Percentiles rank a stretch among this genome's conserved stretches.
These are phyloP conservation scores for Teunomyces pallodes DNA, from an alignment of 805 yeast species.

Conservation along the genomic window DNA sequence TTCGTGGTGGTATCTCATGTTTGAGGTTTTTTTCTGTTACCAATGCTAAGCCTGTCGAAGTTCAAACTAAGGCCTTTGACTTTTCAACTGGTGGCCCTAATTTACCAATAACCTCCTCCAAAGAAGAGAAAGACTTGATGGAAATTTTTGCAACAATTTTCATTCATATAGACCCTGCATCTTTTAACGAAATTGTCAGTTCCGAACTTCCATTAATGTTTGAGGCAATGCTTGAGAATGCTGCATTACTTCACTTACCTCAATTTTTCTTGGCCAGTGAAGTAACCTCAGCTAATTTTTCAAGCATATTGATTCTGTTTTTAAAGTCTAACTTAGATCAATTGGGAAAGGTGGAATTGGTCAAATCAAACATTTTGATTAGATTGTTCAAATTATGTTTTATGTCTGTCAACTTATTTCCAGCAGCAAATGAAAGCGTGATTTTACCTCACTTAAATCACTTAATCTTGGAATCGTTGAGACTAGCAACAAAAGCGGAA, in stretches of 20 bases:
- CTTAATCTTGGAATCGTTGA: conserved; percentile 75
- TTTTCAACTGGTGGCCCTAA: conserved; percentile 78
- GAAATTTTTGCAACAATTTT: conserved; percentile 92
- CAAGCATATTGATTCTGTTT: conserved; percentile 77
- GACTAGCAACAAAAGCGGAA: conserved; percentile 76
- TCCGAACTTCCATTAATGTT: conserved; percentile 76
- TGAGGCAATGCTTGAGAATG: conserved; percentile 74
- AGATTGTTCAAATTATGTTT: conserved; percentile 88
- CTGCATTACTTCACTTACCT: conserved; percentile 85
- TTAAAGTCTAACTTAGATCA: conserved; percentile 69
- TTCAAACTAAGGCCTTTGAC: conserved; percentile 37
- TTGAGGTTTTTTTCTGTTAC: conserved; percentile 67
- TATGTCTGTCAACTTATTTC: conserved; percentile 93
- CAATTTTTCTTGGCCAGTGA: conserved; percentile 94
- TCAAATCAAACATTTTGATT: conserved; percentile 76
- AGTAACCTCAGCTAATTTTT: conserved; percentile 88
- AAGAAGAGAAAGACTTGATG: conserved; percentile 93
- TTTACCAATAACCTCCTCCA: conserved; percentile 80
- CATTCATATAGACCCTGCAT: conserved; percentile 90
- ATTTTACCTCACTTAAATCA: conserved; percentile 84
- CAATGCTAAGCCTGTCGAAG: conserved; percentile 41
- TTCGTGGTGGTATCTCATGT: conserved; percentile 82
- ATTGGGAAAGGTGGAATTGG: conserved; percentile 76
- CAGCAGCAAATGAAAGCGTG: conserved; percentile 81
- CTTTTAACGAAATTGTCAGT: conserved; percentile 88